Base-by-base conservation (phyloP, 306 rosid species). In the Amphicarpaea edgeworthii region DNA sequence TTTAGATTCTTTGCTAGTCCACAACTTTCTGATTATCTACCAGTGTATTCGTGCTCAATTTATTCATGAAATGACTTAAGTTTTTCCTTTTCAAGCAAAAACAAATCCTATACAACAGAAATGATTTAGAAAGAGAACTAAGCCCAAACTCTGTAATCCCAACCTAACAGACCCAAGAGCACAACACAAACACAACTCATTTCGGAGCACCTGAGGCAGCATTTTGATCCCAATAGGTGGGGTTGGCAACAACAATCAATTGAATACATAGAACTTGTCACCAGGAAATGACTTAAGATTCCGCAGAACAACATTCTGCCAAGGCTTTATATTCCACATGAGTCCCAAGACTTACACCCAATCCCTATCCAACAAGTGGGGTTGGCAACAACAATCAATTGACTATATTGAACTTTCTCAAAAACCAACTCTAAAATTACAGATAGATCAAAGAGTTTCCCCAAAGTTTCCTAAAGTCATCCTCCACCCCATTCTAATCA, bases 191-290 rank as follows among this genome's bases (percentile, higher is more conserved):
- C 43, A 64, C 16, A 54, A 55, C 53, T 40, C 41, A 23, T 16
- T 47, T 8, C 11, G 17, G 53, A 63, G 60, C 51, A 63, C 41
- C 41, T 16, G 57, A 16, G 58, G 20, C 47, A 3, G 6, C 26
- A 28, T 45, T 73, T 53, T 34, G 57, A 57, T 17, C 38, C 47
- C 12, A 12, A 16, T 8, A 53, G n/a, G 66, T 28, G 21, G 57
- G 26, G 40, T 40, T 65, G 17, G 38, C 24, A 20, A 67, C 65
- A 23, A 8, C 28, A 19, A 79, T 53, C 69, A 73, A 69, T 21
- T 16, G 40, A 40, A 7, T 17, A 9, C 26, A 57, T 45, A 57
- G 7, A 47, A 23, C 34, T 19, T 6, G n/a, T n/a, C n/a, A n/a
- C n/a, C n/a, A n/a, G n/a, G n/a, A n/a, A n/a, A n/a, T n/a, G n/a